Evolutionary conservation across 202 grass and related monocot species (phyloP), one percentile per base, ranked within the genome.

Genomic region (Schoenoplectus tabernaemontani): DNA sequence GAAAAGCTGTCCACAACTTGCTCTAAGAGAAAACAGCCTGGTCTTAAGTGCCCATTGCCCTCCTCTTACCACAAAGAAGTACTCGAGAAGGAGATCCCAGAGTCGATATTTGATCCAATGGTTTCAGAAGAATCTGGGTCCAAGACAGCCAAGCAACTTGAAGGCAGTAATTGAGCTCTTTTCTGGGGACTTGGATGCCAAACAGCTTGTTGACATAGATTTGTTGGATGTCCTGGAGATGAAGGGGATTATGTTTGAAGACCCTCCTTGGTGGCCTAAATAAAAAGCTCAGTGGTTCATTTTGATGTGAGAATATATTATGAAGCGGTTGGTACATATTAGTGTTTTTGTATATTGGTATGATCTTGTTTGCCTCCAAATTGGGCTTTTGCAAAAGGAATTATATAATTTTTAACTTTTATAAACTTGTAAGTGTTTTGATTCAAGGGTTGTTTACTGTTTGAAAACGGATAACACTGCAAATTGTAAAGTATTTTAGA

Each of bases 91-190:
- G 57, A 61, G 17, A 39, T 17, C 8, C 23, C 39, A 63, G 59
- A 12, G 6, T 64, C 22, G 11, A 80, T 11, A 17, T 36, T 16
- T 17, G 60, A 80, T n/a, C n/a, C n/a, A n/a, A n/a, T n/a, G n/a
- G n/a, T n/a, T n/a, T n/a, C n/a, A 16, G 78, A 63, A 64, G 59
- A 12, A 80, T 80, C 58, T 63, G 56, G 28, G 78, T 15, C 37
- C 24, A 65, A 79, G 13, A 79, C 22, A 33, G 41, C 13, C 78
- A 1, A 64, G 39, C 41, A 80, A 80, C 42, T 65, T 65, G 20
- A 80, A 80, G 43, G 78, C 33, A 59, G 37, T 79, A 48, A 50
- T 79, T 64, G 77, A 79, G 59, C 38, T 79, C 12, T 64, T 62
- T 62, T 79, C 77, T 79, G 77, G 57, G 12, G 38, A 65, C 43